Conservation (phyloP, 352 stramenopile genomes). For the Pythium oligandrum region DNA sequence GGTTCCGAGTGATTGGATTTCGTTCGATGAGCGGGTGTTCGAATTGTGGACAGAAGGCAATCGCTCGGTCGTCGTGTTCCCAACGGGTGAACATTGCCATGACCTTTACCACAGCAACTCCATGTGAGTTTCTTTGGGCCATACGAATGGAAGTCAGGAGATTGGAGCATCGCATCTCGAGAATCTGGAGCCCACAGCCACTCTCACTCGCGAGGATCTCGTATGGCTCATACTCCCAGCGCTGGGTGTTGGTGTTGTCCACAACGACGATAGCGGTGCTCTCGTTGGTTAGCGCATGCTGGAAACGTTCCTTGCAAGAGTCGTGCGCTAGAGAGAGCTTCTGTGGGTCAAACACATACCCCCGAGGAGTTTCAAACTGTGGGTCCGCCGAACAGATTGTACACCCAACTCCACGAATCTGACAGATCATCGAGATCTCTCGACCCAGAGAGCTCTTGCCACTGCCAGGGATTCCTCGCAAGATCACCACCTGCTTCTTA, state of each 20-base stretch:
- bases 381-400: constrained; percentile 55
- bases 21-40: constrained; percentile 26
- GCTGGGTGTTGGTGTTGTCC: constrained; percentile 70
- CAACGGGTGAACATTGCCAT: constrained; percentile 69
- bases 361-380: constrained; percentile 57
- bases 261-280: constrained; percentile 40
- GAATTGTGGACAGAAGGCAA: constrained; percentile 41
- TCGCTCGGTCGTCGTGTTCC: constrained; percentile 35
- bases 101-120: constrained; percentile 52
- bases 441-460: constrained; percentile 58
- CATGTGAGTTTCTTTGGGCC: constrained; percentile 63
- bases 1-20: constrained; percentile 50
- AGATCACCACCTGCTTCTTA: constrained; percentile 43
- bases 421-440: constrained; percentile 37
- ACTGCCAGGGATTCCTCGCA: constrained; percentile 67
- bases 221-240: constrained; percentile 66
- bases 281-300: constrained; percentile 19
- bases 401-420: constrained; percentile 15
- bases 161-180: constrained; percentile 58
- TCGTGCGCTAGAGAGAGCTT: constrained; percentile 43
- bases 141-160: constrained; percentile 42
- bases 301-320: constrained; percentile 37
- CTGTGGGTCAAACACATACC: constrained; percentile 61
- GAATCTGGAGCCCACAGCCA: constrained; percentile 3
- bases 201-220: constrained; percentile 10